Percentiles rank a stretch among this genome's conserved stretches.
Evolutionary conservation across 805 yeast species (phyloP).

Genomic region (Pichia heedii): DNA sequence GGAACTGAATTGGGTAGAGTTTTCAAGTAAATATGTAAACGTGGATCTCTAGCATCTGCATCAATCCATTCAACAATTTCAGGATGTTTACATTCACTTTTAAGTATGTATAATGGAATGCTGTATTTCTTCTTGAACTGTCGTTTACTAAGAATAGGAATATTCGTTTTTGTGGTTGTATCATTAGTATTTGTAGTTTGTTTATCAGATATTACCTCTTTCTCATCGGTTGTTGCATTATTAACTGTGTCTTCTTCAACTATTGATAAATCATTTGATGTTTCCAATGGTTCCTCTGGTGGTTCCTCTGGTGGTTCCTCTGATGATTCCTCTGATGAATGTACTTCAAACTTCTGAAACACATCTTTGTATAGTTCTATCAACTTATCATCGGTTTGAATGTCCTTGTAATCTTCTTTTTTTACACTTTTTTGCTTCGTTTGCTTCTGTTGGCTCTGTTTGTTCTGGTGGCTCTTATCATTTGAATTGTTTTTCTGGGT

Average conservation of each 20-base stretch:
- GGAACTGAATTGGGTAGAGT: constrained; percentile 56
- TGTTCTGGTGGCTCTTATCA: background rate
- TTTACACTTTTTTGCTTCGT: background rate
- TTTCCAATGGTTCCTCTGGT: background rate
- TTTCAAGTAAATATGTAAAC: constrained; percentile 54
- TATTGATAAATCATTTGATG: no score
- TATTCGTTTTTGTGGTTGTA: constrained; percentile 9
- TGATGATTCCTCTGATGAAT: constrained; percentile 14
- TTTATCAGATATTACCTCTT: background rate
- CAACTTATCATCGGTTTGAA: background rate
- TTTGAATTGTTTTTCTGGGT: no score
- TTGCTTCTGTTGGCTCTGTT: background rate
- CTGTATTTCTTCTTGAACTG: constrained; percentile 45
- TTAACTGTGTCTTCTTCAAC: background rate
- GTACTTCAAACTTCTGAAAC: constrained; percentile 17
- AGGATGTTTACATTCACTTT: constrained; percentile 52
- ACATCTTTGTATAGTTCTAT: constrained; percentile 14
- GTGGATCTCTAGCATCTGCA: constrained; percentile 75
- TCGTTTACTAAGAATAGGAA: constrained; percentile 33
- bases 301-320: constrained; percentile 9
- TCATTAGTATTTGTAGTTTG: background rate
- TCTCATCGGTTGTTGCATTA: background rate
- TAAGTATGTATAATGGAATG: constrained; percentile 59
- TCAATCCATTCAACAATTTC: constrained; percentile 79
- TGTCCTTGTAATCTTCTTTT: background rate